A percentile compares a stretch with the other conserved stretches of the same genome.
Conservation (phyloP, 108 stramenopile species). For the Cyclotella sp. region DNA sequence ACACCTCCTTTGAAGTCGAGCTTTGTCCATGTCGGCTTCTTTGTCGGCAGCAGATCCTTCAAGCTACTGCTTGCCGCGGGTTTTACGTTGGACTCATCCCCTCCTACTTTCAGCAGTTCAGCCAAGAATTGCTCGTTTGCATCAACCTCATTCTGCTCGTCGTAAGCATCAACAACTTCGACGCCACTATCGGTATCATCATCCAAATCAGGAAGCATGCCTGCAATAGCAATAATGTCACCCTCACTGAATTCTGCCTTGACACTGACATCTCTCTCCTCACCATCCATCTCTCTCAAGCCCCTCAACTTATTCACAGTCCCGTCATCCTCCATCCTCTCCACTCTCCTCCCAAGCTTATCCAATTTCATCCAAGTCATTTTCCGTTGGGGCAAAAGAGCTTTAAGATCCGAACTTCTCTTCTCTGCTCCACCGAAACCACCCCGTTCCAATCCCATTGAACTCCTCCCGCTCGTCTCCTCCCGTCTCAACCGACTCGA, state of each 20-base stretch:
- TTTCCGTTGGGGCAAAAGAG: conserved; percentile 25
- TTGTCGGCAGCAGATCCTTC: conserved; percentile 30
- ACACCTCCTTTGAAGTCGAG: conserved; percentile 45
- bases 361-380: conserved; percentile 24
- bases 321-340: conserved; percentile 36
- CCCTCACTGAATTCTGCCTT: neutral
- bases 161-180: neutral
- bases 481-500: no score
- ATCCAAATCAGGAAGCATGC: neutral
- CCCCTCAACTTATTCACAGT: conserved; percentile 14
- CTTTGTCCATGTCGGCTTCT: conserved; percentile 30
- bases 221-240: neutral
- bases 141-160: conserved; percentile 4
- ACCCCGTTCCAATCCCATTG: neutral
- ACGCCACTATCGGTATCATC: no score
- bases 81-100: neutral
- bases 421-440: neutral
- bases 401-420: conserved; percentile 12
- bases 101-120: neutral
- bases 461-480: no score
- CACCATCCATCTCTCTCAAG: neutral
- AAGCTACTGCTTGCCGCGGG: conserved; percentile 4
- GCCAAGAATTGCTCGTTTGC: neutral
- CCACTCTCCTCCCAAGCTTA: conserved; percentile 9
- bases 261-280: neutral